These are phyloP conservation scores for Saccharomycopsis microspora DNA, from an alignment of 805 yeast species.

Conservation along the genomic window DNA sequence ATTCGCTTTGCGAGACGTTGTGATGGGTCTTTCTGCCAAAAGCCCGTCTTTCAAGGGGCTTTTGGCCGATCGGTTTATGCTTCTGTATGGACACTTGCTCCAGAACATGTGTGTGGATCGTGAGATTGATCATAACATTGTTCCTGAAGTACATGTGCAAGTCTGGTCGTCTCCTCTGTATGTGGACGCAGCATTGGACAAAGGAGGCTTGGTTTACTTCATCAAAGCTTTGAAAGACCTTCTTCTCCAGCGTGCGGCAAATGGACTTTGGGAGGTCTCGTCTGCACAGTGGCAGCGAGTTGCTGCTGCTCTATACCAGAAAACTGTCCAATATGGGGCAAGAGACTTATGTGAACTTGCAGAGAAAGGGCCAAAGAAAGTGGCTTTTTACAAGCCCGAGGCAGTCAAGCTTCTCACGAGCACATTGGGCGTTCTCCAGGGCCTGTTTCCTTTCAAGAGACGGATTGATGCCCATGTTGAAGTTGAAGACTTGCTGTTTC, in stretches of 20 bases:
- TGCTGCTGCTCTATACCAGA: neutral
- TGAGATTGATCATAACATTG: constrained; percentile 75
- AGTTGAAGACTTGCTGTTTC: neutral
- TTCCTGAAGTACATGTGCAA: constrained; percentile 71
- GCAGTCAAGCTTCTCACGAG: neutral
- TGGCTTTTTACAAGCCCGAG: neutral
- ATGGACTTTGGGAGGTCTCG: neutral
- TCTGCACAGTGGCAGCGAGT: neutral
- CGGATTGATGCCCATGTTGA: constrained; percentile 10
- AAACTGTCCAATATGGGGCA: neutral
- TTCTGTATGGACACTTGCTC: constrained; percentile 4
- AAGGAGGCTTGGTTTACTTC: neutral
- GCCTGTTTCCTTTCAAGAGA: neutral
- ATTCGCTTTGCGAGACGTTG: constrained; percentile 32
- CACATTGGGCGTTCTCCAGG: constrained; percentile 3
- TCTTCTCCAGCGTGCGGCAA: neutral
- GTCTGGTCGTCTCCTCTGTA: constrained; percentile 83
- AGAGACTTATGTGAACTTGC: neutral
- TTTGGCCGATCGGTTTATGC: neutral
- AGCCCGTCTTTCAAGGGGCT: constrained; percentile 31
- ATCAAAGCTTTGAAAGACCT: neutral
- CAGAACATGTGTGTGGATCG: constrained; percentile 40
- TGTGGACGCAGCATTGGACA: neutral
- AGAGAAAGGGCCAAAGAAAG: neutral
- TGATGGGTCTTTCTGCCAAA: constrained; percentile 47